These are phyloP conservation scores for Eustoma russellianum DNA, from an alignment of 257 asterid species.

Conservation along the genomic window DNA sequence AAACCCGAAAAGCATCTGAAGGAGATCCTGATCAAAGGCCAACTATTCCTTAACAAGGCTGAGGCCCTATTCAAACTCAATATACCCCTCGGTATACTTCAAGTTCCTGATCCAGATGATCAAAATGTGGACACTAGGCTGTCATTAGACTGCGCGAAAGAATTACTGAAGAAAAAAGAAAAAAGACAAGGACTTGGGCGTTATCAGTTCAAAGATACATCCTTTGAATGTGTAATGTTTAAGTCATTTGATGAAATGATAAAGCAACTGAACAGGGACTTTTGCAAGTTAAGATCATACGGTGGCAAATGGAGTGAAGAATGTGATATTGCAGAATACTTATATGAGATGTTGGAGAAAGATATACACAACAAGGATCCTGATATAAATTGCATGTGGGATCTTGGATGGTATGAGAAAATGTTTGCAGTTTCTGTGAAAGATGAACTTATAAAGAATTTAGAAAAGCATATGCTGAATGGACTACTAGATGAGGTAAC, in stretches of 20 bases:
- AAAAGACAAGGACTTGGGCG: conserved; percentile 37
- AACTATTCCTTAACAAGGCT: conserved; percentile 57
- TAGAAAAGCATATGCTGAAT: conserved; percentile 57
- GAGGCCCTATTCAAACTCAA: conserved; percentile 89
- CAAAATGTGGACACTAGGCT: conserved; percentile 39
- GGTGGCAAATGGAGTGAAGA: conserved; percentile 29
- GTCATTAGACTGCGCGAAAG: conserved; percentile 54
- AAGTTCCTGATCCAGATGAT: conserved; percentile 30
- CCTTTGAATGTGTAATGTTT: conserved; percentile 16
- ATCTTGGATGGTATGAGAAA: conserved; percentile 50
- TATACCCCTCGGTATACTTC: conserved; percentile 52
- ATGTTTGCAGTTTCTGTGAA: conserved; percentile 34
- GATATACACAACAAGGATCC: conserved; percentile 40
- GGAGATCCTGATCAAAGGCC: conserved; percentile 50
- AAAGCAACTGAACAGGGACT: conserved; percentile 51
- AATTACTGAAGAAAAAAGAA: conserved; percentile 67
- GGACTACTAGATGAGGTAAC: conserved; percentile 64
- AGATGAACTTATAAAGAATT: conserved; percentile 46
- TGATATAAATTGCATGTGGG: conserved; percentile 72
- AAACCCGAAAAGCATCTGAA: conserved; percentile 66
- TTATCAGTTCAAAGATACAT: conserved; percentile 26
- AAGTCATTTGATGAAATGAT: conserved; percentile 58
- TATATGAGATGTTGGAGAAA: conserved; percentile 44
- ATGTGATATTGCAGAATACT: conserved; percentile 34
- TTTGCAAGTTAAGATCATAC: conserved; percentile 39